Evolutionary conservation across 345 rosid genomes (phyloP).

Genomic region (Populus simonii): DNA sequence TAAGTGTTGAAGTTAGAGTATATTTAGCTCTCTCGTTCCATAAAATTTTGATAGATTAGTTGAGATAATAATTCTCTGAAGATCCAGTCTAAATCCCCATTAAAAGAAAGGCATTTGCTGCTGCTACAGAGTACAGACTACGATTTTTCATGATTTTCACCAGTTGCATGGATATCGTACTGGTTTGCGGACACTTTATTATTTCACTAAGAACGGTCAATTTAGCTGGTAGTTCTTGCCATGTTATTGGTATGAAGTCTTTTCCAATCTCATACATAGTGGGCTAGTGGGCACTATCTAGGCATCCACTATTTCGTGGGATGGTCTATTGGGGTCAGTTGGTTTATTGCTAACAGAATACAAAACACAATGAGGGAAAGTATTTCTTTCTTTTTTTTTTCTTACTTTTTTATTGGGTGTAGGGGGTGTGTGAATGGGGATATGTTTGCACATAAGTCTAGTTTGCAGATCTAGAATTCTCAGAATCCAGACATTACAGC

Average conservation of each 20-base stretch:
- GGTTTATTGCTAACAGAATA: background rate
- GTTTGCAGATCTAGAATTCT: background rate
- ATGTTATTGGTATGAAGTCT: background rate
- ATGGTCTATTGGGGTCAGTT: background rate
- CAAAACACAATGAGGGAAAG: background rate
- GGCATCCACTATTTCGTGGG: background rate
- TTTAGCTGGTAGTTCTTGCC: background rate
- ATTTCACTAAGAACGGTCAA: background rate
- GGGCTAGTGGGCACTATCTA: background rate
- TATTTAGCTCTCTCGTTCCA: background rate
- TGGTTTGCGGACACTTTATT: background rate
- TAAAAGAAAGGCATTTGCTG: background rate
- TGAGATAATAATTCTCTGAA: background rate
- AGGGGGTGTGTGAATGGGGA: background rate
- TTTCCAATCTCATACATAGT: background rate
- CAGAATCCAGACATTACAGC: background rate
- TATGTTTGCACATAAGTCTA: background rate
- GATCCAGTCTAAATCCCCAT: background rate
- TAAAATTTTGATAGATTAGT: background rate
- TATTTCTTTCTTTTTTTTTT: background rate
- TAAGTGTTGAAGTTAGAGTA: background rate
- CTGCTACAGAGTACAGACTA: background rate
- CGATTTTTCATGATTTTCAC: background rate
- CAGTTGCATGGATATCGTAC: background rate
- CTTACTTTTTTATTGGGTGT: background rate